These are phyloP conservation scores for Acanthamoeba sp. DNA, from an alignment of 208 protist genomes.

Conservation along the genomic window DNA sequence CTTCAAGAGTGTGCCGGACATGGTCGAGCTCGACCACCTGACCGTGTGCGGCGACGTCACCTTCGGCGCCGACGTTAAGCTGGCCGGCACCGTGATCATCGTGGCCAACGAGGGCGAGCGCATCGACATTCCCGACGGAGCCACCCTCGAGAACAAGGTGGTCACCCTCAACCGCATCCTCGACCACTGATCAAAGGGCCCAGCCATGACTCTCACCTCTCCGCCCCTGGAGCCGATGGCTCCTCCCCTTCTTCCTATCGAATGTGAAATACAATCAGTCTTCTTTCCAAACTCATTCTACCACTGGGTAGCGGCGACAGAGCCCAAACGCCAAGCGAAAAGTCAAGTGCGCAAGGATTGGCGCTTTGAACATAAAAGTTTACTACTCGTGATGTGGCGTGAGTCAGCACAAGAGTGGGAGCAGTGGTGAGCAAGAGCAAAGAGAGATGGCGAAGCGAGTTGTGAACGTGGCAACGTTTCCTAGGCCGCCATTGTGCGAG, in stretches of 20 bases:
- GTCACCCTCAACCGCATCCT: slow-evolving; percentile 87
- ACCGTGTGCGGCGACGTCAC: slow-evolving; percentile 90
- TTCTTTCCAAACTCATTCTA: too few relatives aligned
- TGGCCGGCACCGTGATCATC: slow-evolving; percentile 90
- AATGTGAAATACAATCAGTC: too few relatives aligned
- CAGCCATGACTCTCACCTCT: too few relatives aligned
- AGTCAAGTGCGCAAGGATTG: too few relatives aligned
- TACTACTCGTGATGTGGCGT: too few relatives aligned
- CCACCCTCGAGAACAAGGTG: slow-evolving; percentile 89
- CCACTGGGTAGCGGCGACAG: too few relatives aligned
- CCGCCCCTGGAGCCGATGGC: too few relatives aligned
- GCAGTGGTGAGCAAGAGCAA: too few relatives aligned
- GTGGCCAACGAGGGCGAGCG: slow-evolving; percentile 86
- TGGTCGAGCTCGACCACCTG: slow-evolving; percentile 88
- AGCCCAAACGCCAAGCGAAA: too few relatives aligned
- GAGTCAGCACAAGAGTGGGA: too few relatives aligned
- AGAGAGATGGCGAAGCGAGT: not conserved
- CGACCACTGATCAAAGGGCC: slow-evolving; percentile 79
- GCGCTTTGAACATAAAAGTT: too few relatives aligned
- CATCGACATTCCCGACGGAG: slow-evolving; percentile 89
- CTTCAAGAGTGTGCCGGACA: slow-evolving; percentile 81
- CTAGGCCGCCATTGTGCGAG: not conserved
- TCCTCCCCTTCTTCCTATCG: too few relatives aligned
- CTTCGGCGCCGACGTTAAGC: slow-evolving; percentile 86
- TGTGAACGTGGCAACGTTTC: not conserved